Conservation (phyloP, 768 basidiomycete species). For the Leccinellum rugosiceps region DNA sequence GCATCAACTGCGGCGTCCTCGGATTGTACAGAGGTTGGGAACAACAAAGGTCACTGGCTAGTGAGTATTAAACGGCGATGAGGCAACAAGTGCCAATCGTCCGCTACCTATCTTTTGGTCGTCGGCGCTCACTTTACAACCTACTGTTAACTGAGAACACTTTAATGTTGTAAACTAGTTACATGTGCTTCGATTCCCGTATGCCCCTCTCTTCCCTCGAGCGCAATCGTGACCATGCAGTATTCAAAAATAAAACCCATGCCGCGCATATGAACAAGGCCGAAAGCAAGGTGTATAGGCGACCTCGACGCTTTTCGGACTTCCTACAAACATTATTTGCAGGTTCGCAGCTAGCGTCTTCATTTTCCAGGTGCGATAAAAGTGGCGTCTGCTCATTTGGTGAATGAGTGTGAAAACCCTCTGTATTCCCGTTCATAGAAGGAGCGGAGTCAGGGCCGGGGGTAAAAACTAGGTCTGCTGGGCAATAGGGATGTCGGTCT, state of each 20-base stretch:
- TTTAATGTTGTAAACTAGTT: neutral
- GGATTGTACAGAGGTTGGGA: slow-evolving; percentile 30
- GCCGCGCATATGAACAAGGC: slow-evolving; percentile 44
- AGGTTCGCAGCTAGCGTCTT: slow-evolving; percentile 5
- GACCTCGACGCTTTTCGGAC: slow-evolving; percentile 47
- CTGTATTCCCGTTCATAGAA: neutral
- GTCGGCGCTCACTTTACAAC: neutral
- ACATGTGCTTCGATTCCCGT: neutral
- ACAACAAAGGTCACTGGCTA: slow-evolving; percentile 32
- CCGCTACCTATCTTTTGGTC: neutral
- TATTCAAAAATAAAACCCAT: slow-evolving; percentile 64
- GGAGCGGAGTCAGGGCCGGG: neutral
- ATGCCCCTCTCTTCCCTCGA: slow-evolving; percentile 35
- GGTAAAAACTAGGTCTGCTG: slow-evolving; percentile 7
- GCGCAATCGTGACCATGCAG: slow-evolving; percentile 56
- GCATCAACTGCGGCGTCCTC: slow-evolving; percentile 30
- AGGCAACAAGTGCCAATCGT: neutral
- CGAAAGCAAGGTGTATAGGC: slow-evolving; percentile 44
- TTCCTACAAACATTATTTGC: slow-evolving; percentile 18
- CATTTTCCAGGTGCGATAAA: slow-evolving; percentile 1
- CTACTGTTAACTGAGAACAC: neutral
- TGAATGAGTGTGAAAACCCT: neutral
- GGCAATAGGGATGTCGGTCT: slow-evolving; percentile 12
- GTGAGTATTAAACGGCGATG: slow-evolving; percentile 26
- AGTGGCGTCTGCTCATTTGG: slow-evolving; percentile 14